phyloP scores from a whole-genome alignment of 176 grass and related monocot species.

The Zoysia pacifica region DNA sequence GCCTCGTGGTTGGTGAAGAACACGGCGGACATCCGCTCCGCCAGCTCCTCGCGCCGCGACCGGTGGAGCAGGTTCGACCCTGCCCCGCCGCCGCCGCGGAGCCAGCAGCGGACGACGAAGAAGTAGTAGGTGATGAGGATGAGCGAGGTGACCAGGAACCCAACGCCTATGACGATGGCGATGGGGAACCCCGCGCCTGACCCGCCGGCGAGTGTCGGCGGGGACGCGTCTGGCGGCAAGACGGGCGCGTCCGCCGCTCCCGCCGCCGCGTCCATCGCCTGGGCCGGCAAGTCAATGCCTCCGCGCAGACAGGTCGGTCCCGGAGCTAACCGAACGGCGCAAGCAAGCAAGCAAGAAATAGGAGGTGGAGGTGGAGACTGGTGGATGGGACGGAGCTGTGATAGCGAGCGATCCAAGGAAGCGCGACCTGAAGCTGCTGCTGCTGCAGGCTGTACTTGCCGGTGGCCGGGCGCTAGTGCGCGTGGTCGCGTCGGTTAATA shows the following conservation, averaged over 20 bases:
- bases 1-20: slow-evolving; percentile 50
- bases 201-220: neutral
- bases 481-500: slow-evolving; percentile 39
- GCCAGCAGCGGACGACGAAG: slow-evolving; percentile 70
- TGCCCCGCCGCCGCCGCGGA: slow-evolving; percentile 21
- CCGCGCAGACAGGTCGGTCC: too few species aligned
- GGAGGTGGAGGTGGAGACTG: too few species aligned
- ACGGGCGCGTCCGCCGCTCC: too few species aligned
- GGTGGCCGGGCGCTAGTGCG: neutral
- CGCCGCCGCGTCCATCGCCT: too few species aligned
- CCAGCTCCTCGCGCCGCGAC: slow-evolving; percentile 19
- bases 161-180: slow-evolving; percentile 54
- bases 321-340: too few species aligned
- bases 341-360: too few species aligned
- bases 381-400: neutral
- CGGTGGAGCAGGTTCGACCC: slow-evolving; percentile 12
- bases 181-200: slow-evolving; percentile 46
- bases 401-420: slow-evolving; percentile 50
- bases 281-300: too few species aligned
- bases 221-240: slow-evolving; percentile 22
- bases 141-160: slow-evolving; percentile 62
- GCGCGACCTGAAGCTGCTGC: neutral
- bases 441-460: slow-evolving; percentile 3
- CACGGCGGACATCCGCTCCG: slow-evolving; percentile 41
- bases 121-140: slow-evolving; percentile 74